phyloP scores from a whole-genome alignment of 805 yeast species.

The Tanozyma kutaoensis region DNA sequence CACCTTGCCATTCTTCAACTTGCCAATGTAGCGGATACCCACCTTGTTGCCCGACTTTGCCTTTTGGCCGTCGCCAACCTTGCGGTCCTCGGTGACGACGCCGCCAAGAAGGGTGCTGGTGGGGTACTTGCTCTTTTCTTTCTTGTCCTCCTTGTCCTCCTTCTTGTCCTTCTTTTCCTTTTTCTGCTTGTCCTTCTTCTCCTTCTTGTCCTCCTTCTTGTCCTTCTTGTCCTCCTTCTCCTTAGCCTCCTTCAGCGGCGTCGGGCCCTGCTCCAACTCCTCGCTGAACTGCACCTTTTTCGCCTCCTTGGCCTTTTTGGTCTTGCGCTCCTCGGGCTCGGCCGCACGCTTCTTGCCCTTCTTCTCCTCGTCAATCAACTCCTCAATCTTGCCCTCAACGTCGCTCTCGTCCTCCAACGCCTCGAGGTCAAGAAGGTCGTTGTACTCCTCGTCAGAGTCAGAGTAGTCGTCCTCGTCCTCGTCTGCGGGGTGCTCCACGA shows the following conservation, averaged over 20 bases:
- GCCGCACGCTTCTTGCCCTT: slow-evolving; percentile 13
- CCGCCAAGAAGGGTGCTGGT: slow-evolving; percentile 86
- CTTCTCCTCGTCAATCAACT: slow-evolving; percentile 51
- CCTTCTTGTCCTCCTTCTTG: slow-evolving; percentile 9
- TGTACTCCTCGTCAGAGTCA: slow-evolving; percentile 35
- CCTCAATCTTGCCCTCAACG: slow-evolving; percentile 61
- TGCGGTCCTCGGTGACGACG: slow-evolving; percentile 85
- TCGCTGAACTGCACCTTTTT: slow-evolving; percentile 75
- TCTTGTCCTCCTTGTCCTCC: slow-evolving; percentile 3
- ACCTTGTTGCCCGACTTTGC: slow-evolving; percentile 86
- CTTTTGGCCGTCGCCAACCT: slow-evolving; percentile 72
- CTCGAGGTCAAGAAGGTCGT: slow-evolving; percentile 47
- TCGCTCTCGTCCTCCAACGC: slow-evolving; percentile 60
- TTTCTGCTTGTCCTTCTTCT: slow-evolving; percentile 4
- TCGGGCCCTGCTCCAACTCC: slow-evolving; percentile 91
- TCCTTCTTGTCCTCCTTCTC: slow-evolving; percentile 11
- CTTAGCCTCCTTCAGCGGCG: slow-evolving; percentile 33
- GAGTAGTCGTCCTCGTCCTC: slow-evolving; percentile 34
- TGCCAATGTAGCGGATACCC: slow-evolving; percentile 96
- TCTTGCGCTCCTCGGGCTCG: slow-evolving; percentile 18
- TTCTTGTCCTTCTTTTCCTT: slow-evolving; percentile 8
- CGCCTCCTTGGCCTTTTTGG: slow-evolving; percentile 39
- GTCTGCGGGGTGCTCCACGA: slow-evolving; percentile 90
- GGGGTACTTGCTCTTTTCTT: slow-evolving; percentile 37
- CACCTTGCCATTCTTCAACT: slow-evolving; percentile 89